These are phyloP conservation scores for Cercospora zeina DNA, from an alignment of 2,329 filamentous ascomycete species.

Conservation along the genomic window DNA sequence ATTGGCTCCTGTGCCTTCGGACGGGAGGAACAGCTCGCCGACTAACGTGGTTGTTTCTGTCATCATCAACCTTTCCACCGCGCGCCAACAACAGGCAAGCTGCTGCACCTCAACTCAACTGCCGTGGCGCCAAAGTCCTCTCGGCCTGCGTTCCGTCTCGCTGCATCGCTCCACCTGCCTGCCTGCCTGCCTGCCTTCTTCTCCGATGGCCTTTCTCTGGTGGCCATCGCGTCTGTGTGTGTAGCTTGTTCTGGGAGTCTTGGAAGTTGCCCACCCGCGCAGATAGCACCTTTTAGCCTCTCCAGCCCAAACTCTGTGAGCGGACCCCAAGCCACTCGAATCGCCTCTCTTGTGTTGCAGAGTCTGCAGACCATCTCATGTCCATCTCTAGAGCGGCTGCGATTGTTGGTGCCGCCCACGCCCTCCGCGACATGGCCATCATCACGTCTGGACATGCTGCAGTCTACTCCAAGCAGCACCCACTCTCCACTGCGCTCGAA, in stretches of 20 bases:
- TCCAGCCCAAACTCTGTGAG: neutral
- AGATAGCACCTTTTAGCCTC: neutral
- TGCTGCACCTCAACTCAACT: neutral
- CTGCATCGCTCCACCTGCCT: conserved; percentile 1
- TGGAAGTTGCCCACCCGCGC: too few relatives aligned
- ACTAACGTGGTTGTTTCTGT: conserved; percentile 9
- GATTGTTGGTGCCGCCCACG: neutral
- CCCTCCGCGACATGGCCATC: neutral
- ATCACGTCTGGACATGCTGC: neutral
- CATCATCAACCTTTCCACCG: neutral
- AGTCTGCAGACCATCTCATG: neutral
- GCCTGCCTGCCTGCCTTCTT: neutral
- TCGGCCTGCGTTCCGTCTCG: neutral
- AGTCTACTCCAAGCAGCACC: neutral
- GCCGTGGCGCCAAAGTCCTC: conserved; percentile 6
- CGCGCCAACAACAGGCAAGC: neutral
- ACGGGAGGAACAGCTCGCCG: neutral
- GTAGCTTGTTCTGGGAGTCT: too few relatives aligned
- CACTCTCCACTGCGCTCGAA: neutral
- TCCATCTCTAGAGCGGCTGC: neutral
- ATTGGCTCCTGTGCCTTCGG: neutral
- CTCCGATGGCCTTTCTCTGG: too few relatives aligned
- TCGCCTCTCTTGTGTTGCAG: neutral
- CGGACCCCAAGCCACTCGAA: neutral
- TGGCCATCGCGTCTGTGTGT: too few relatives aligned